Evolutionary conservation across 345 rosid species (phyloP).

Genomic region (Raphanus raphanistrum): DNA sequence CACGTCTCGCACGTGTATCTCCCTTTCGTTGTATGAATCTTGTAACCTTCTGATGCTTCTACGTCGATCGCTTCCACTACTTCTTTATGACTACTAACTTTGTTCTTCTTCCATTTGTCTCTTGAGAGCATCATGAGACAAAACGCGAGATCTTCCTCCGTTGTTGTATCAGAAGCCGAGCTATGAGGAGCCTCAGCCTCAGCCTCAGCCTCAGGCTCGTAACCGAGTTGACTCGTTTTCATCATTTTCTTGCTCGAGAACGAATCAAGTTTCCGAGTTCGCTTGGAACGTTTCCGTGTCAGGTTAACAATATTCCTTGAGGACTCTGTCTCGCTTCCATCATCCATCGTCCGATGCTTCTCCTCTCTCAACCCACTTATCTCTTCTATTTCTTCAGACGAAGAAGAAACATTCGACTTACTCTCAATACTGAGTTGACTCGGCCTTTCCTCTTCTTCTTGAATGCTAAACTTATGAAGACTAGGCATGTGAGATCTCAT

Average conservation of each 20-base stretch:
- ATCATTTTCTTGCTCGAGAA: constrained; percentile 27
- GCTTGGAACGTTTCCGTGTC: constrained; percentile 64
- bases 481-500: constrained; percentile 80
- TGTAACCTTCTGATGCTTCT: constrained; percentile 46
- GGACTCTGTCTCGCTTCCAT: constrained; percentile 80
- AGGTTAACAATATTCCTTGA: constrained; percentile 50
- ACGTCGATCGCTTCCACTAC: constrained; percentile 43
- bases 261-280: constrained; percentile 44
- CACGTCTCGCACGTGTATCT: constrained; percentile 85
- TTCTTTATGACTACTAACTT: constrained; percentile 16
- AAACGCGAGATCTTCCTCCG: constrained; percentile 92
- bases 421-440: constrained; percentile 48
- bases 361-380: constrained; percentile 48
- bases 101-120: constrained; percentile 71
- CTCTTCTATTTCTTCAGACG: constrained; percentile 38
- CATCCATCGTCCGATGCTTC: constrained; percentile 36
- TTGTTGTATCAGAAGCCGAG: constrained; percentile 74
- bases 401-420: constrained; percentile 46
- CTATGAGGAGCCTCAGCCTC: constrained; percentile 57
- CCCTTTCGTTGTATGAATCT: constrained; percentile 39
- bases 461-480: constrained; percentile 32
- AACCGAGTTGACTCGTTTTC: constrained; percentile 33
- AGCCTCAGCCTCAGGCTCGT: constrained; percentile 52
- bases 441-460: constrained; percentile 26
- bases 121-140: constrained; percentile 92